Base-by-base conservation (phyloP, 1,284 basidiomycete species). In the Chondrostereum purpureum region DNA sequence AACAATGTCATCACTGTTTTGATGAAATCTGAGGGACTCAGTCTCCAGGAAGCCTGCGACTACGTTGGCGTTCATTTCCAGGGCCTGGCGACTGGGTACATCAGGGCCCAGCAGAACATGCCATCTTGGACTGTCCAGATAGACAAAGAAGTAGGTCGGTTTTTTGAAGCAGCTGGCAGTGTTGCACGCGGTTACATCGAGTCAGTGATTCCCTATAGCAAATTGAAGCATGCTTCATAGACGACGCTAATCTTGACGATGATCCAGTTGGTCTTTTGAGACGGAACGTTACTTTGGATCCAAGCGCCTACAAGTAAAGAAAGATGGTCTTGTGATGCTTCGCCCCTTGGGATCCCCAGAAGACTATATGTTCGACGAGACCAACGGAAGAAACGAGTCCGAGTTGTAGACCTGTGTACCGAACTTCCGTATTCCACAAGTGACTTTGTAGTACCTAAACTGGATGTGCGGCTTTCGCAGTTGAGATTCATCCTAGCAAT, bases 1-100 rank as follows among this genome's bases (percentile, higher is more conserved):
- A 69, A 67, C 50, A 77, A 76, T 51, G 58, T 73, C 51, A 58
- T 77, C 39, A 70, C 70, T 1, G 69, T 75, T 33, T 60, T 71
- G 38, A 70, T 74, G 69, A 63, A 68, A 50, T 59, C 64, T 39
- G 60, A 64, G 39, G 50, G 55, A 31, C 50, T 66, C 42, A 56
- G 64, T 48, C 55, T 74, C 13, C 73, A 75, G 54, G 59, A 55
- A 1, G 67, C 73, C 3, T 56, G 64, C n/a, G 66, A 77, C 50
- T 60, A 60, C 47, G 63, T 70, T 44, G 69, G 70, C 22, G 60
- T 57, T 14, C 58, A 67, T 53, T 74, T 12, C 37, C 36, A 36
- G 16, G n/a, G 12, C 24, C 14, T 27, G 42, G 14, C 18, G 16
- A 14, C 20, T 2, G 21, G 21, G 27, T 46, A 39, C 44, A 36